Conservation (phyloP, 2,329 filamentous ascomycete species). For the Phialophora expanda region DNA sequence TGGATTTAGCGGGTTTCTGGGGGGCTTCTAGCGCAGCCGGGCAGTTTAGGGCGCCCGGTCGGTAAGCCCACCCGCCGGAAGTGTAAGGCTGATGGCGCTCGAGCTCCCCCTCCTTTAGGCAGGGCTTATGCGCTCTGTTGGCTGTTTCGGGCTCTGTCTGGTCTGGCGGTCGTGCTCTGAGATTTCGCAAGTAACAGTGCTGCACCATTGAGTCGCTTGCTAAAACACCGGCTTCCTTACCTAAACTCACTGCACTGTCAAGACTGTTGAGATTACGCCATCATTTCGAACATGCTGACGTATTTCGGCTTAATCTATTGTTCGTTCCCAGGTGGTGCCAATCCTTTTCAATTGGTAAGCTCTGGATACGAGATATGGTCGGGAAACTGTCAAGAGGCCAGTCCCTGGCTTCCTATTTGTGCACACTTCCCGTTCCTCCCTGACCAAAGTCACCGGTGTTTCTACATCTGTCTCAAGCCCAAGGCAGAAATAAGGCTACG, state of each 20-base stretch:
- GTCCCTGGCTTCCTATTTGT: not conserved
- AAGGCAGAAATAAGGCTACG: not conserved
- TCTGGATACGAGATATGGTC: not conserved
- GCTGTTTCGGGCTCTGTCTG: not conserved
- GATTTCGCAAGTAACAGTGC: not conserved
- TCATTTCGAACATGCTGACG: not conserved
- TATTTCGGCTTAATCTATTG: not conserved
- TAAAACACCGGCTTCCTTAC: not conserved
- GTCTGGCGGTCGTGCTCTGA: not conserved
- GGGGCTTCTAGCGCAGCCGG: not conserved
- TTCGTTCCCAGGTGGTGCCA: not conserved
- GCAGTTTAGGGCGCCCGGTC: not conserved
- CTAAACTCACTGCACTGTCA: slow-evolving; percentile 1
- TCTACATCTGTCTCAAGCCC: not conserved
- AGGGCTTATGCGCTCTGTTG: not conserved
- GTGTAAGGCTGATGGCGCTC: not conserved
- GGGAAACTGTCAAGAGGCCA: not conserved
- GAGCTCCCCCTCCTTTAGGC: not conserved
- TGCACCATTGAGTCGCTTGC: not conserved
- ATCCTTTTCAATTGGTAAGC: not conserved
- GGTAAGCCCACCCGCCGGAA: not conserved
- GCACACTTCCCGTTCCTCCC: not conserved
- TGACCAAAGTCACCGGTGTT: not conserved
- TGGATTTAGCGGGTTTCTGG: slow-evolving; percentile 4
- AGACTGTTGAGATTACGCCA: not conserved